A percentile compares a stretch with the other conserved stretches of the same genome.
These are phyloP conservation scores for Ajuga chamaepitys DNA, from an alignment of 257 asterid genomes.

Conservation along the genomic window DNA sequence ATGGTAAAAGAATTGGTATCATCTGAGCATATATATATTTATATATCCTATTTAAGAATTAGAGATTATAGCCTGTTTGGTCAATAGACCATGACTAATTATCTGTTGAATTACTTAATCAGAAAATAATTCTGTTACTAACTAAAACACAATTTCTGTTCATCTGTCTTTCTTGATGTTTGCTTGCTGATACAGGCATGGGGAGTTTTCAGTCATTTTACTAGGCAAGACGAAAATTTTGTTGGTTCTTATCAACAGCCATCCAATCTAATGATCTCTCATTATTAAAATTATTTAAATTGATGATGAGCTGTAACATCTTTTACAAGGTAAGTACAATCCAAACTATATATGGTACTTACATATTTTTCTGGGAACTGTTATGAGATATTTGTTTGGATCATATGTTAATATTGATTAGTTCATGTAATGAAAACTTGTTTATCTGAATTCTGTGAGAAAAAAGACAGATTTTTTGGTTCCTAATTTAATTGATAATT, in stretches of 20 bases:
- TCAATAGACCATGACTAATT: not conserved
- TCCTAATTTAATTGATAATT: slow-evolving; percentile 9
- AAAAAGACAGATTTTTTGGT: not conserved
- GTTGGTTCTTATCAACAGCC: slow-evolving; percentile 19
- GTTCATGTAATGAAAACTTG: not conserved
- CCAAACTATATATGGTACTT: not conserved
- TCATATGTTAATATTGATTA: not conserved
- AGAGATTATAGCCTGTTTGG: not conserved
- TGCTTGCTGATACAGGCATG: not conserved
- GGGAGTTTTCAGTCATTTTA: slow-evolving; percentile 6
- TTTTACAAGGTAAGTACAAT: slow-evolving; percentile 11
- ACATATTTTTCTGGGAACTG: slow-evolving; percentile 18
- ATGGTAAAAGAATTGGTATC: no score
- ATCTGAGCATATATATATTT: not conserved
- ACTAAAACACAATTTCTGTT: not conserved
- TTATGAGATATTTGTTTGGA: not conserved
- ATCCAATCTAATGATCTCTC: not conserved
- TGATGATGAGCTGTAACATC: slow-evolving; percentile 16
- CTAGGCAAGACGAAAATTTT: not conserved
- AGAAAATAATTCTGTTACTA: not conserved
- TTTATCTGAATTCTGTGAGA: not conserved
- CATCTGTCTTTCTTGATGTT: not conserved
- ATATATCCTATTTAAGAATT: no score
- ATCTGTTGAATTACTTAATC: not conserved
- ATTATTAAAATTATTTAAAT: slow-evolving; percentile 9